These are phyloP conservation scores for Erysiphe pulchra DNA, from an alignment of 2,329 filamentous ascomycete species.

Conservation along the genomic window DNA sequence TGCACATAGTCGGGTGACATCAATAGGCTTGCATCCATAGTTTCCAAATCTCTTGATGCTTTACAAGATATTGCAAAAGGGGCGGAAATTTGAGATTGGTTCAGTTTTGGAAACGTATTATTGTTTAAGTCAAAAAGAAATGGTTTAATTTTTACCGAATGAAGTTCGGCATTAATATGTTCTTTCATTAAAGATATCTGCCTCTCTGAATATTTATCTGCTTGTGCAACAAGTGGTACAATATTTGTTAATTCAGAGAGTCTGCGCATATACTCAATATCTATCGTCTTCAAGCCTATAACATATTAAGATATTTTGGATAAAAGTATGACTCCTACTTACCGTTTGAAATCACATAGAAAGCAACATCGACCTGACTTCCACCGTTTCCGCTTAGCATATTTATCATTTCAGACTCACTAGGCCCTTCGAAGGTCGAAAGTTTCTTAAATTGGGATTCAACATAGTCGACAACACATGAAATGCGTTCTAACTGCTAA, in stretches of 20 bases:
- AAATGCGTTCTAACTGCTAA: conserved; percentile 28
- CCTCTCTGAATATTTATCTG: conserved; percentile 38
- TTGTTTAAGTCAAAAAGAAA: conserved; percentile 32
- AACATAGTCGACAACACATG: conserved; percentile 42
- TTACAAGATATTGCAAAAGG: conserved; percentile 60
- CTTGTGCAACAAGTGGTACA: conserved; percentile 54
- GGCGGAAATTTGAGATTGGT: conserved; percentile 13
- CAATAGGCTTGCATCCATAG: conserved; percentile 75
- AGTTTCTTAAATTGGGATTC: conserved; percentile 41
- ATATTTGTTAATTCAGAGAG: conserved; percentile 57
- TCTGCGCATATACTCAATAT: conserved; percentile 45
- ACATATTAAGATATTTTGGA: conserved; percentile 3
- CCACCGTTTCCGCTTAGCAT: conserved; percentile 64
- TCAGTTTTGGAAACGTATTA: background rate
- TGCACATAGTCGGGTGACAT: conserved; percentile 83
- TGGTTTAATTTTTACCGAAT: conserved; percentile 28
- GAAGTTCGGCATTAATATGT: conserved; percentile 28
- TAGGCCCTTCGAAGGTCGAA: conserved; percentile 31
- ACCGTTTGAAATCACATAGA: conserved; percentile 62
- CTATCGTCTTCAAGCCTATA: conserved; percentile 30
- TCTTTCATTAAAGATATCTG: conserved; percentile 34
- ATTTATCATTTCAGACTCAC: conserved; percentile 48
- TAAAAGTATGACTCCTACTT: conserved; percentile 11
- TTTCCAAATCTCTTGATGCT: conserved; percentile 44
- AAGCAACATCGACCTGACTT: conserved; percentile 56